These are phyloP conservation scores for Rosa multiflora DNA, from an alignment of 306 rosid genomes.

Conservation along the genomic window DNA sequence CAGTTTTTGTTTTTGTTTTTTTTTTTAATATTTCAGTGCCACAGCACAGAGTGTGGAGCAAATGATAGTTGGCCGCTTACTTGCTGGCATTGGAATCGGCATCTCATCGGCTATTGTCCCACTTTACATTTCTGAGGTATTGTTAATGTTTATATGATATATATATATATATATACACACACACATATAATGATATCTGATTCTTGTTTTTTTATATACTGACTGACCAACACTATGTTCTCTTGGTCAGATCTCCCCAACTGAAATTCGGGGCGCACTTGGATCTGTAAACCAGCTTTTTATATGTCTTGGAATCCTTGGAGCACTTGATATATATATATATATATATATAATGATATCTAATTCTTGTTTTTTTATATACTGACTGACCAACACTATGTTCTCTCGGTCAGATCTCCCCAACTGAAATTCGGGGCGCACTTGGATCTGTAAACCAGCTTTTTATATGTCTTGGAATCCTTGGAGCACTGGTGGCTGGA, in stretches of 20 bases:
- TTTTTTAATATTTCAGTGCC: constrained; percentile 47
- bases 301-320: constrained; percentile 88
- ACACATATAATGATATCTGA: not conserved
- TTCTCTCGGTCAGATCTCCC: constrained; percentile 69
- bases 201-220: not conserved
- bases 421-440: constrained; percentile 92
- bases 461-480: constrained; percentile 89
- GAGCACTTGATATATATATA: constrained; percentile 57
- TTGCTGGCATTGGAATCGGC: constrained; percentile 93
- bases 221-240: constrained; percentile 9
- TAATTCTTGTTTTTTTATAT: not conserved
- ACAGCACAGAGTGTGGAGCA: constrained; percentile 91
- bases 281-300: constrained; percentile 92
- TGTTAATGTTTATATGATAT: not conserved
- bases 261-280: constrained; percentile 91
- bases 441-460: constrained; percentile 93
- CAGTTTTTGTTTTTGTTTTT: not conserved
- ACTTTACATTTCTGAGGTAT: constrained; percentile 92
- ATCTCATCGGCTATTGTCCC: constrained; percentile 94
- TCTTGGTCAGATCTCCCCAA: constrained; percentile 81
- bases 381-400: constrained; percentile 8
- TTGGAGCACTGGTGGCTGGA: constrained; percentile 81
- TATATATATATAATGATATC: not conserved
- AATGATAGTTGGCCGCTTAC: constrained; percentile 88
- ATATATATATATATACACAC: not conserved